These are phyloP conservation scores for Pouteria campechiana DNA, from an alignment of 179 eudicot species.

Conservation along the genomic window DNA sequence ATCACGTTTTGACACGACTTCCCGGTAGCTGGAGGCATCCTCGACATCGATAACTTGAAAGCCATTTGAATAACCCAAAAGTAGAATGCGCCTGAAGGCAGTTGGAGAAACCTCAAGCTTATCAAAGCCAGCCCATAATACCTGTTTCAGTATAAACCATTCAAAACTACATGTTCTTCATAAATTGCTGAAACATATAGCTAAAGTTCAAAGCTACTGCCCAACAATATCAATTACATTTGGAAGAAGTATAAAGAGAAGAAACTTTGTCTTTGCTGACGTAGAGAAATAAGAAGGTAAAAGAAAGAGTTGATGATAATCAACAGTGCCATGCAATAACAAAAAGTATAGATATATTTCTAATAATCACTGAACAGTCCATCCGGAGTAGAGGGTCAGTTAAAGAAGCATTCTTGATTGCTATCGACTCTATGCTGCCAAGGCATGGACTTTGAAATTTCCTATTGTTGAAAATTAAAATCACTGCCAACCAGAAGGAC, in stretches of 20 bases:
- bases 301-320: not conserved
- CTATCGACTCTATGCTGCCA: too few species aligned
- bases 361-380: too few species aligned
- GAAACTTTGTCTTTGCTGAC: too few species aligned
- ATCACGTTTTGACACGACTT: conserved; percentile 85
- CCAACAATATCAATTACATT: too few species aligned
- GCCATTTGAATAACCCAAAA: conserved; percentile 89
- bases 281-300: not conserved
- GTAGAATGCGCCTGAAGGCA: conserved; percentile 46
- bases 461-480: too few species aligned
- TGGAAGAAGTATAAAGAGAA: too few species aligned
- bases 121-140: conserved; percentile 93
- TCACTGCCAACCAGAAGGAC: too few species aligned
- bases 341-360: too few species aligned
- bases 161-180: not conserved
- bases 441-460: too few species aligned
- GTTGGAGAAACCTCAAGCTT: conserved; percentile 64
- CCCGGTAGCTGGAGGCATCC: conserved; percentile 68
- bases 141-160: conserved; percentile 42
- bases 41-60: conserved; percentile 96
- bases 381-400: too few species aligned
- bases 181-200: not conserved
- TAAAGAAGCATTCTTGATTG: too few species aligned
- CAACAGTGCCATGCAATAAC: too few species aligned
- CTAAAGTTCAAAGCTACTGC: not conserved